Conservation (phyloP, 2,329 filamentous ascomycete species). For the Diaporthe capsici region DNA sequence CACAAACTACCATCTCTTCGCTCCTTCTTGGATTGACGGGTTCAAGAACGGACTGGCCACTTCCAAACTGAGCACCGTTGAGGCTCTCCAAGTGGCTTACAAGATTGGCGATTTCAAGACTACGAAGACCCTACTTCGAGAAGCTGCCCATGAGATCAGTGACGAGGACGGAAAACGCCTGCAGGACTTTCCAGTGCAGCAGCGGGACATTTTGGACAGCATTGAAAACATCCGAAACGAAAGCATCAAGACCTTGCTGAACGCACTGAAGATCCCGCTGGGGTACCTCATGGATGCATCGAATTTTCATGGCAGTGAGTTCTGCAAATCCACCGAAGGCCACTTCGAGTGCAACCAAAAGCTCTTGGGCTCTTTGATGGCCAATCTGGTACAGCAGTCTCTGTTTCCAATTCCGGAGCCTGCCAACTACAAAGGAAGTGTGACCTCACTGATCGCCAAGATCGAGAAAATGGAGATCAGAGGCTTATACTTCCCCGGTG, state of each 20-base stretch:
- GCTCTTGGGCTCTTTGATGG: constrained; percentile 40
- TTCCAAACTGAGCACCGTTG: constrained; percentile 7
- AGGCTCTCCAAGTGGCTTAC: constrained; percentile 34
- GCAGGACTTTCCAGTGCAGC: constrained; percentile 18
- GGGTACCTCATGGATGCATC: constrained; percentile 30
- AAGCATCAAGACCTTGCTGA: constrained; percentile 21
- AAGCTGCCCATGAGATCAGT: constrained; percentile 33
- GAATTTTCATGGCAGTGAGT: constrained; percentile 19
- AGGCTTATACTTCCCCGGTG: constrained; percentile 32
- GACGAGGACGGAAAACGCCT: constrained; percentile 18
- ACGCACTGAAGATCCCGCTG: constrained; percentile 21
- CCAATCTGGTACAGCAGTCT: constrained; percentile 34
- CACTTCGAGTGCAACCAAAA: constrained; percentile 40
- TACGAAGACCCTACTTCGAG: constrained; percentile 29
- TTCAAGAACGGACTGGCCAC: constrained; percentile 21
- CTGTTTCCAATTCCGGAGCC: constrained; percentile 38
- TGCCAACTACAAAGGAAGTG: constrained; percentile 26
- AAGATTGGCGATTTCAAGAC: constrained; percentile 40
- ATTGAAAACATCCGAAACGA: constrained; percentile 25
- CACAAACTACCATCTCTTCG: constrained; percentile 34
- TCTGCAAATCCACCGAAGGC: constrained; percentile 36
- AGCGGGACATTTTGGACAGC: constrained; percentile 14
- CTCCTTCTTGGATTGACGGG: constrained; percentile 32
- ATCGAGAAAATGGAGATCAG: constrained; percentile 36
- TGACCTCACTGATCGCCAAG: constrained; percentile 28